Percentiles rank a stretch among this genome's conserved stretches.
Evolutionary conservation across 2,329 filamentous ascomycete species (phyloP).

Genomic region (Arthrocladium fulminans): DNA sequence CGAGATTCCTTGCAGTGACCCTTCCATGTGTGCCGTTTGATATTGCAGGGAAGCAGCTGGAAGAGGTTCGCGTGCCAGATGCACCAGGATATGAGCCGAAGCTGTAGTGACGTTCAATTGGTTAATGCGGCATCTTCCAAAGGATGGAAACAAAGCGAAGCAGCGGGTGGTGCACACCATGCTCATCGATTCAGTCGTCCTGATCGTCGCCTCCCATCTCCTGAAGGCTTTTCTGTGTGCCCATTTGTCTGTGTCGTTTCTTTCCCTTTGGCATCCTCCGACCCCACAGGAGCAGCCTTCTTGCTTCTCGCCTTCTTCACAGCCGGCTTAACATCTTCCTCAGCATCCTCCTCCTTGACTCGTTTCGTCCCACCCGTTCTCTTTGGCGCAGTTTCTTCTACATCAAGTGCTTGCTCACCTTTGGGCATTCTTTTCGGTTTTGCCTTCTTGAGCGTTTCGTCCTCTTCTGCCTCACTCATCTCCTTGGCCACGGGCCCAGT

Average conservation of each 20-base stretch:
- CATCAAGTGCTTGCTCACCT: constrained; percentile 7
- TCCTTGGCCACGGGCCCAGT: constrained; percentile 51
- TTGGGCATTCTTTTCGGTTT: constrained; percentile 7
- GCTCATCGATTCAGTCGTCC: not conserved
- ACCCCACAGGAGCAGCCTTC: not conserved
- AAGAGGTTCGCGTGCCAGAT: not conserved
- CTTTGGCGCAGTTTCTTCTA: not conserved
- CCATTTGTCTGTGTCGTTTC: not conserved
- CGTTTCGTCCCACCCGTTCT: constrained; percentile 2
- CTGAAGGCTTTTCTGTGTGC: not conserved
- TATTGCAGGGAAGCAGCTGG: constrained; percentile 15
- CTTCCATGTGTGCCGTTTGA: constrained; percentile 17
- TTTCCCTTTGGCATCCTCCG: not conserved
- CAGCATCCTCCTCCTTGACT: not conserved
- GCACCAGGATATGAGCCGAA: not conserved
- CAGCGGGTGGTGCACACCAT: no score
- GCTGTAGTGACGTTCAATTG: no score
- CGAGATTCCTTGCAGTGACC: constrained; percentile 13
- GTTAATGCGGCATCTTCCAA: no score
- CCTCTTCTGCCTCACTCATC: constrained; percentile 29
- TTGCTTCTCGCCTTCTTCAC: not conserved
- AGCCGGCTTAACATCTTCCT: constrained; percentile 1
- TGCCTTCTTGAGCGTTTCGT: constrained; percentile 8
- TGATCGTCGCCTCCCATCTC: constrained; percentile 1
- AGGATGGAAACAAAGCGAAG: no score